Conservation (phyloP, 306 rosid genomes). For the Morella rubra region DNA sequence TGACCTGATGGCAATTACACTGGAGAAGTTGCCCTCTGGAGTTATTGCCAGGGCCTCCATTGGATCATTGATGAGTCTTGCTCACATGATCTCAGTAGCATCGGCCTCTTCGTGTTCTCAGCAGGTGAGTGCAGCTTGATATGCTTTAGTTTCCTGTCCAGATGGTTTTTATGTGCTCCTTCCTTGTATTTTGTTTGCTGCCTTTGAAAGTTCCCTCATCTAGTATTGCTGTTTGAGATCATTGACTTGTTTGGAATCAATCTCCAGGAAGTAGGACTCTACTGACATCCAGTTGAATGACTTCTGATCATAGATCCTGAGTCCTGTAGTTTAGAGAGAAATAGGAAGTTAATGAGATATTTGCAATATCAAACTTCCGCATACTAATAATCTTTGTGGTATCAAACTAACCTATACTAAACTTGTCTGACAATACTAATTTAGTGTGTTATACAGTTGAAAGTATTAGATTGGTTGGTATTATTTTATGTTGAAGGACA, state of each 20-base stretch:
- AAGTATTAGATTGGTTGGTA: neutral
- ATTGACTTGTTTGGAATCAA: neutral
- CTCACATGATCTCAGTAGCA: conserved; percentile 64
- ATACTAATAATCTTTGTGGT: neutral
- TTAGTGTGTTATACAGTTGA: conserved; percentile 4
- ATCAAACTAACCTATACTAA: neutral
- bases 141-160: neutral
- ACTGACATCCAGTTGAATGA: neutral
- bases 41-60: conserved; percentile 70
- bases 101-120: conserved; percentile 48
- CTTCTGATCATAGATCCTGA: conserved; percentile 1
- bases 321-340: neutral
- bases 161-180: neutral
- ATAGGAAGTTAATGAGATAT: neutral
- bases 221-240: neutral
- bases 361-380: neutral
- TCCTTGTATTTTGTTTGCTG: neutral
- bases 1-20: conserved; percentile 82
- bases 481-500: conserved; percentile 13
- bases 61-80: conserved; percentile 74
- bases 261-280: neutral
- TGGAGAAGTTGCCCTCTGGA: conserved; percentile 83
- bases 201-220: neutral
- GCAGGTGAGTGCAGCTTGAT: conserved; percentile 53
- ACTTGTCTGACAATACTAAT: neutral